Evolutionary conservation across 495 filamentous ascomycete species (phyloP).

Genomic region (Aspergillus mulundensis): DNA sequence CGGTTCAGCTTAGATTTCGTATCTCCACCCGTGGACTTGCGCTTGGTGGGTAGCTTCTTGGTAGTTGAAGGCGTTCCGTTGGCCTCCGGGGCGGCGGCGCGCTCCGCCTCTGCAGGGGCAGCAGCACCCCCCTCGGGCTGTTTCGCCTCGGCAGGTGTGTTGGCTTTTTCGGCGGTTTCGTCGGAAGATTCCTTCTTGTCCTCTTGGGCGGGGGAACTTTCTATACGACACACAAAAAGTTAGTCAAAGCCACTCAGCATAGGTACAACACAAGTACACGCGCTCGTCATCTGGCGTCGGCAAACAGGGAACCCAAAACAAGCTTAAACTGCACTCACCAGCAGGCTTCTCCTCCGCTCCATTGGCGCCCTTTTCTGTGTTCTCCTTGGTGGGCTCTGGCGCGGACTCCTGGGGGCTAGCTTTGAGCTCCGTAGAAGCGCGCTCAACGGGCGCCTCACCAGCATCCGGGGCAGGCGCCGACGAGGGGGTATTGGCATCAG

Average conservation of each 20-base stretch:
- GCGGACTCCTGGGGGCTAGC: slow-evolving; percentile 17
- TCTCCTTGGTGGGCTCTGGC: slow-evolving; percentile 25
- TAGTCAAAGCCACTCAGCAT: slow-evolving; percentile 19
- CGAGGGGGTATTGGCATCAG: slow-evolving; percentile 38
- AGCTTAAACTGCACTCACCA: slow-evolving; percentile 24
- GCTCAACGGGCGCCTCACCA: slow-evolving; percentile 30
- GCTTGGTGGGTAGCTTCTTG: slow-evolving; percentile 46
- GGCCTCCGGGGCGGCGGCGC: slow-evolving; percentile 25
- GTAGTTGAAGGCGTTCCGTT: slow-evolving; percentile 45
- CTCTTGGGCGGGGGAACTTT: slow-evolving; percentile 22
- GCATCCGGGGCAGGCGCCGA: slow-evolving; percentile 30
- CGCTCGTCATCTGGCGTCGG: neutral
- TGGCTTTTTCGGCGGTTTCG: slow-evolving; percentile 24
- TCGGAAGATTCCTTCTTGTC: slow-evolving; percentile 30
- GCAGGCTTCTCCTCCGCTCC: slow-evolving; percentile 29
- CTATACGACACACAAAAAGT: slow-evolving; percentile 19
- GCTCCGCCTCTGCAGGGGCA: slow-evolving; percentile 25
- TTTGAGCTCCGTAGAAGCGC: slow-evolving; percentile 29
- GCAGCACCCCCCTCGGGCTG: slow-evolving; percentile 24
- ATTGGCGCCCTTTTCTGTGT: slow-evolving; percentile 28
- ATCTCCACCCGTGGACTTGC: slow-evolving; percentile 66
- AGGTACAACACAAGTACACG: slow-evolving; percentile 5
- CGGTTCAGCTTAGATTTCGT: slow-evolving; percentile 74
- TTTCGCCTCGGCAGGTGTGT: slow-evolving; percentile 29
- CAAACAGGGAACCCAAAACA: neutral